A percentile compares a stretch with the other conserved stretches of the same genome.
phyloP scores from a whole-genome alignment of 208 protist genomes.

The Leishmania guyanensis region DNA sequence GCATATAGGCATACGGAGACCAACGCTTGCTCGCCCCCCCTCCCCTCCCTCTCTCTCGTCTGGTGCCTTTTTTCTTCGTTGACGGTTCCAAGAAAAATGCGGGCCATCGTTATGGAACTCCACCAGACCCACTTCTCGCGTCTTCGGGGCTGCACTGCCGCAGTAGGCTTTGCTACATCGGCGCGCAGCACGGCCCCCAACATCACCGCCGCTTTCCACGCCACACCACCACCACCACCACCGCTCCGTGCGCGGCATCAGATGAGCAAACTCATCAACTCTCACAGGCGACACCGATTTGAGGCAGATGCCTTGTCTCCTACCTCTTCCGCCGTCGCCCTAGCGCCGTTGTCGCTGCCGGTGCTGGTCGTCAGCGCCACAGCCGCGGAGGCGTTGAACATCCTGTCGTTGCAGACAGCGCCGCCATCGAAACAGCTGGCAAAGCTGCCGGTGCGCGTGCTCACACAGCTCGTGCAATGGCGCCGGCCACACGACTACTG shows the following conservation, averaged over 20 bases:
- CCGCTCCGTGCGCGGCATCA: neutral
- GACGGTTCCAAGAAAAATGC: conserved; percentile 8
- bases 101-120: conserved; percentile 12
- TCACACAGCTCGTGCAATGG: conserved; percentile 23
- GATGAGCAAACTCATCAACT: neutral
- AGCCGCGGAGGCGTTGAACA: neutral
- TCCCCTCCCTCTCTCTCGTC: no score
- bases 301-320: neutral
- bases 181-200: neutral
- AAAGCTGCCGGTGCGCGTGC: conserved; percentile 1
- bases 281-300: neutral
- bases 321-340: neutral
- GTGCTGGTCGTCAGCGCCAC: neutral
- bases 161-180: neutral
- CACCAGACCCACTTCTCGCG: conserved; percentile 6
- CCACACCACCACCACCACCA: conserved; percentile 1
- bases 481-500: conserved; percentile 8
- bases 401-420: neutral
- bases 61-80: neutral
- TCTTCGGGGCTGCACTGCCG: neutral
- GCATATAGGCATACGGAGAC: neutral
- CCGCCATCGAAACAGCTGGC: conserved; percentile 12
- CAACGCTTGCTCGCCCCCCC: conserved; percentile 4
- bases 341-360: conserved; percentile 1
- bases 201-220: neutral